Base-by-base conservation (phyloP, 2,329 filamentous ascomycete species). In the Neophaeococcomyces aloes region DNA sequence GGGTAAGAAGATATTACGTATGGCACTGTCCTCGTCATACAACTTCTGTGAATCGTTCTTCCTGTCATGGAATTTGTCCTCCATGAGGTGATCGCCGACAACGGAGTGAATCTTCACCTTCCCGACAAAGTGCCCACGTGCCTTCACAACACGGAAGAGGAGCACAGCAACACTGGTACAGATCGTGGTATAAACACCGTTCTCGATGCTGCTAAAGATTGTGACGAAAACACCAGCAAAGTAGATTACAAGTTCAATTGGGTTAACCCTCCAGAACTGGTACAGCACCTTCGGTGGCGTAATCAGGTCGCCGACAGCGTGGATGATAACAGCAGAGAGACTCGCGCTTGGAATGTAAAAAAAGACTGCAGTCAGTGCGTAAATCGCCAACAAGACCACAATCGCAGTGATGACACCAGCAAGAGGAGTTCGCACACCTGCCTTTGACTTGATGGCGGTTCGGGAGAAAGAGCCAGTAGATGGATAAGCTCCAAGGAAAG, bases 401-500 rank as follows among this genome's bases (percentile, higher is more conserved):
- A 83, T 42, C 0, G 84, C 88, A 6, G 88, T 95, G 51, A 96
- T 84, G 32, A 94, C 75, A 65, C 91, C 89, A 13, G 86, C 87
- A 44, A 94, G 79, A 1, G 89, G 89, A 0, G 88, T 95, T 18
- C 86, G 79, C 3, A 95, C 89, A 57, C 91, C 91, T 38, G 91
- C 88, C 65, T 96, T 96, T 3, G 89, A 91, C 64, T 95, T 94
- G 66, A 96, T 95, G 42, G 91, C 89, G 21, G 91, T 96, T 48
- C 91, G 80, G 29, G 86, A 94, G 71, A 96, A 96, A 2, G 91
- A 96, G 1, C 91, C 91, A 2, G 89, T 98, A 0, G 86, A 84
- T 11, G 89, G 86, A 58, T 94, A 98, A 2, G 75, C 91, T 39
- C 89, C 91, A 2, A 96, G 72, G 67, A 96, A 94, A 2, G 91